Conservation (phyloP, 805 yeast genomes). For the Ogataea naganishii region DNA sequence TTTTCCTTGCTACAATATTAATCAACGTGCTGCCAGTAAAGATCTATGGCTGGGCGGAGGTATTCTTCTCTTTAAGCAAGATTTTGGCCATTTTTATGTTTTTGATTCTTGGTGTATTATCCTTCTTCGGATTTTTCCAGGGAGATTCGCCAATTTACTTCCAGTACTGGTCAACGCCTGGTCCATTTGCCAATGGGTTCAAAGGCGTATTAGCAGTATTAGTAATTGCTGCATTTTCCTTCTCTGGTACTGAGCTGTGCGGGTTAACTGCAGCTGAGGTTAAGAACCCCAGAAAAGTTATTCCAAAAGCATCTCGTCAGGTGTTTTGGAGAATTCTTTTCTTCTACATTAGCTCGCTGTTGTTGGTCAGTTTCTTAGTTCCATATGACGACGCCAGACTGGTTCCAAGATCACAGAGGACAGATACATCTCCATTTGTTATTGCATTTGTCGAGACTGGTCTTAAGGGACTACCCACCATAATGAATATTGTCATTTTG, state of each 20-base stretch:
- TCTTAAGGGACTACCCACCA: constrained; percentile 27
- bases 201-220: constrained; percentile 47
- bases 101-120: constrained; percentile 42
- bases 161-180: constrained; percentile 37
- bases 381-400: constrained; percentile 32
- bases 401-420: constrained; percentile 20
- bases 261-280: constrained; percentile 46
- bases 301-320: constrained; percentile 43
- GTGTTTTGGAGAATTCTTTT: constrained; percentile 47
- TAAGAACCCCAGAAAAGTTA: constrained; percentile 33
- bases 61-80: constrained; percentile 38
- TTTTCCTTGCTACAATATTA: constrained; percentile 36
- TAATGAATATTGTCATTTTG: constrained; percentile 32
- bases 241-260: constrained; percentile 44
- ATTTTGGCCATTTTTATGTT: constrained; percentile 43
- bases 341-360: constrained; percentile 36
- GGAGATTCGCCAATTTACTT: constrained; percentile 34
- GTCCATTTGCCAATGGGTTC: constrained; percentile 33
- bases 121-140: constrained; percentile 41
- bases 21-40: constrained; percentile 48
- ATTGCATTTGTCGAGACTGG: constrained; percentile 32
- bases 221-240: constrained; percentile 48
- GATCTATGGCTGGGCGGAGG: constrained; percentile 49
- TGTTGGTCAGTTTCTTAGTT: constrained; percentile 38
- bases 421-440: constrained; percentile 38